Base-by-base conservation (phyloP, 2,329 filamentous ascomycete genomes). In the Stagonosporopsis cucurbitacearum region DNA sequence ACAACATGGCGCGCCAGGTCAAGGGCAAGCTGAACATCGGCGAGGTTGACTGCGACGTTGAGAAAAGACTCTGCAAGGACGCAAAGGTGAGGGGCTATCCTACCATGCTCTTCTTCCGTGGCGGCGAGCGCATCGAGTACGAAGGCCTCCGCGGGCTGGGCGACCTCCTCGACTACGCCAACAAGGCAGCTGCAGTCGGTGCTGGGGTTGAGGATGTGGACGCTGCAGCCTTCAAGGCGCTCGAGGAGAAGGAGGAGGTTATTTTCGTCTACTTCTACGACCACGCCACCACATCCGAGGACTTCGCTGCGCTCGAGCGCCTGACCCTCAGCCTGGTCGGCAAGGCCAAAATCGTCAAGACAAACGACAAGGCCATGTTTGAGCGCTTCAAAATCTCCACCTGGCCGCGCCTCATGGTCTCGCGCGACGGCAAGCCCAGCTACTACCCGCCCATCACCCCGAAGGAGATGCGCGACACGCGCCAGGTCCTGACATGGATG, bases 261-360 rank as follows among this genome's bases (percentile, higher is more conserved):
- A 89, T 98, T 50, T 99, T 99, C 76, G 80, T 96, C 64, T 99
- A 98, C 80, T 96, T 98, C 77, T 99, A 97, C 77, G 95, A 99
- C 72, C 88, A 96, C 66, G 95, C 95, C 12, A 97, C 94, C 2
- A 96, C 92, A 0, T 88, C 83, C 39, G 95, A 99, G 77, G 95
- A 99, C 72, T 96, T 99, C 70, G 82, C 84, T 66, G 93, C 94
- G 20, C 81, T 99, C 39, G 92, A 98, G 60, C 87, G 92, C 35
- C 80, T 99, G 28, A 91, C 92, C 15, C 82, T 98, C 50, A 93
- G 87, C 74, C 83, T 99, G 54, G 92, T 99, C 57, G 95, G 94
- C 28, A 92, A 92, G 71, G 95, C 91, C 25, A 95, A 91, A 74
- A 81, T 99, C 48, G 93, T 98, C 67, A 97, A 96, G 82, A 96